Percentiles rank a stretch among this genome's conserved stretches.
These are phyloP conservation scores for Trypanosoma avium DNA, from an alignment of 208 protist genomes.

Conservation along the genomic window DNA sequence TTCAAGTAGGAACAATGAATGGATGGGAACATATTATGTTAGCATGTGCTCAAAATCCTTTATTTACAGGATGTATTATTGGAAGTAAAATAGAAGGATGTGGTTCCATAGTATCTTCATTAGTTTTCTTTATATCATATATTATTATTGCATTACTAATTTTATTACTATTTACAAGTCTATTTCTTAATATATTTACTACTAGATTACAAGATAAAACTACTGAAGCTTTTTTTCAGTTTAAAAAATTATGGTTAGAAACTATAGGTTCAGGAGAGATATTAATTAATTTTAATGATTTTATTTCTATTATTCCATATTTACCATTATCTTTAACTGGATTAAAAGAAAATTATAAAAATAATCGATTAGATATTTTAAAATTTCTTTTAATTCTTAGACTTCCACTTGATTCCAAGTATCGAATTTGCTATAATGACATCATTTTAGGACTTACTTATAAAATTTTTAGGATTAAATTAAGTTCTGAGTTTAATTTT, in stretches of 20 bases:
- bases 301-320: neutral
- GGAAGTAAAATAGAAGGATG: conserved; percentile 1
- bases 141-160: conserved; percentile 24
- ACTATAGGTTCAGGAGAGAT: conserved; percentile 12
- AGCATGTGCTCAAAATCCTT: conserved; percentile 22
- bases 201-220: conserved; percentile 23
- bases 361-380: conserved; percentile 22
- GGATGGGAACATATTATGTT: conserved; percentile 40
- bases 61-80: neutral
- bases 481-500: neutral
- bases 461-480: conserved; percentile 9
- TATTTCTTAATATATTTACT: conserved; percentile 27
- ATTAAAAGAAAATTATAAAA: neutral
- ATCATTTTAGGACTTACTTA: conserved; percentile 33
- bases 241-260: conserved; percentile 30
- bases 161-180: conserved; percentile 27
- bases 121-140: conserved; percentile 24
- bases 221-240: conserved; percentile 28
- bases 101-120: conserved; percentile 13
- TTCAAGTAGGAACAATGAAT: conserved; percentile 51
- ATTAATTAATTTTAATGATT: neutral
- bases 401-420: conserved; percentile 34
- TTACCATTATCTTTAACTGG: neutral
- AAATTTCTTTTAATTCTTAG: conserved; percentile 37
- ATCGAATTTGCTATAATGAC: conserved; percentile 33